phyloP scores from a whole-genome alignment of 805 yeast species.

The Saccharomycopsis amapae region DNA sequence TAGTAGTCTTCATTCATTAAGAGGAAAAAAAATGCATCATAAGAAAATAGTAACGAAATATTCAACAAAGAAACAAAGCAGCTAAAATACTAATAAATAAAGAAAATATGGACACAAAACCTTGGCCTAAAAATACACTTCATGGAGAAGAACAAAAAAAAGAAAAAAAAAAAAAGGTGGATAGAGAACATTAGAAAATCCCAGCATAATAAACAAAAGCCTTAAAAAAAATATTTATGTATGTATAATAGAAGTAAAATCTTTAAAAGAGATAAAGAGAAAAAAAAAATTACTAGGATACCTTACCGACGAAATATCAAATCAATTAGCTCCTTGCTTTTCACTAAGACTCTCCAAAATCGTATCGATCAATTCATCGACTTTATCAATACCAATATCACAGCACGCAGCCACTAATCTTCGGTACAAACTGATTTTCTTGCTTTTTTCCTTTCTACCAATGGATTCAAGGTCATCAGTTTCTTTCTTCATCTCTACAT shows the following conservation, averaged over 20 bases:
- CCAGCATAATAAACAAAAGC: neutral
- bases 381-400: slow-evolving; percentile 58
- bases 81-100: no score
- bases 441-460: slow-evolving; percentile 26
- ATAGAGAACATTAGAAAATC: neutral
- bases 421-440: slow-evolving; percentile 59
- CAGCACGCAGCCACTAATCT: slow-evolving; percentile 63
- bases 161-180: slow-evolving; percentile 1
- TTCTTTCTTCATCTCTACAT: neutral
- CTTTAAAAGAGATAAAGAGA: neutral
- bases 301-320: neutral
- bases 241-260: neutral
- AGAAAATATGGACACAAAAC: no score
- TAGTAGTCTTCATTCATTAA: no score
- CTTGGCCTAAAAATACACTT: no score
- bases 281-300: neutral
- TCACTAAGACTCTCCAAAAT: slow-evolving; percentile 4
- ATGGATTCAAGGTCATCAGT: slow-evolving; percentile 18
- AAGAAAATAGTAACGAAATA: no score
- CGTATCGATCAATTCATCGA: slow-evolving; percentile 42
- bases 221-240: neutral
- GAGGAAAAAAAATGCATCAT: no score
- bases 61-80: no score
- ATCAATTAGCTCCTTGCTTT: neutral
- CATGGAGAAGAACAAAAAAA: neutral